Evolutionary conservation across 352 stramenopile species (phyloP).

Genomic region (Blastocystis sp.): DNA sequence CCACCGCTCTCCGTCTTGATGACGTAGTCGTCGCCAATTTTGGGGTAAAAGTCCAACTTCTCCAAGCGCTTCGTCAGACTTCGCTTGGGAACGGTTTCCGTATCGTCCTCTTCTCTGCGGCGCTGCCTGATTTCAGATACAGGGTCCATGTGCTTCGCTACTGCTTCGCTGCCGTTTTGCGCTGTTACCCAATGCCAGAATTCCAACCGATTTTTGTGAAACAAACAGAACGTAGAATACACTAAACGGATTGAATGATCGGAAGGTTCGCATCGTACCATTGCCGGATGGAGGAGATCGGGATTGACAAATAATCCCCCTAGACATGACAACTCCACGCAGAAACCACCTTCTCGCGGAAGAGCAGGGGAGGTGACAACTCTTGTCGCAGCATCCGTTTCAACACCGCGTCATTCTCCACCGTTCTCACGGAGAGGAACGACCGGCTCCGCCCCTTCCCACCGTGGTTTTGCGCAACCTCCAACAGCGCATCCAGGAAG

Average conservation of each 20-base stretch:
- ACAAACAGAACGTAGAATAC: neutral
- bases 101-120: conserved; percentile 44
- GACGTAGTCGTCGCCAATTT: conserved; percentile 68
- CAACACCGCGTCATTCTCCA: conserved; percentile 14
- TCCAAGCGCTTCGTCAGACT: conserved; percentile 53
- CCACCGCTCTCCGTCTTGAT: conserved; percentile 65
- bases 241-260: conserved; percentile 16
- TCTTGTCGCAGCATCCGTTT: conserved; percentile 9
- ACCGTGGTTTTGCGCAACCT: neutral
- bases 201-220: neutral
- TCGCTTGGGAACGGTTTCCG: neutral
- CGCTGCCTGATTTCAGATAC: conserved; percentile 63
- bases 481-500: conserved; percentile 9
- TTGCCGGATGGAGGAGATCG: conserved; percentile 25
- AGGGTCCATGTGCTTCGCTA: conserved; percentile 1
- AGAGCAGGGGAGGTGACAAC: conserved; percentile 9
- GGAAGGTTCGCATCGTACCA: conserved; percentile 43
- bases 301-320: conserved; percentile 36
- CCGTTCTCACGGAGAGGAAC: conserved; percentile 5
- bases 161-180: neutral
- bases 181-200: neutral
- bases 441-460: neutral
- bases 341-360: conserved; percentile 3
- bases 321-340: neutral
- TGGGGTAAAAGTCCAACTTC: conserved; percentile 68